These are phyloP conservation scores for Phaeosphaeria sp. DNA, from an alignment of 2,329 filamentous ascomycete genomes.

Conservation along the genomic window DNA sequence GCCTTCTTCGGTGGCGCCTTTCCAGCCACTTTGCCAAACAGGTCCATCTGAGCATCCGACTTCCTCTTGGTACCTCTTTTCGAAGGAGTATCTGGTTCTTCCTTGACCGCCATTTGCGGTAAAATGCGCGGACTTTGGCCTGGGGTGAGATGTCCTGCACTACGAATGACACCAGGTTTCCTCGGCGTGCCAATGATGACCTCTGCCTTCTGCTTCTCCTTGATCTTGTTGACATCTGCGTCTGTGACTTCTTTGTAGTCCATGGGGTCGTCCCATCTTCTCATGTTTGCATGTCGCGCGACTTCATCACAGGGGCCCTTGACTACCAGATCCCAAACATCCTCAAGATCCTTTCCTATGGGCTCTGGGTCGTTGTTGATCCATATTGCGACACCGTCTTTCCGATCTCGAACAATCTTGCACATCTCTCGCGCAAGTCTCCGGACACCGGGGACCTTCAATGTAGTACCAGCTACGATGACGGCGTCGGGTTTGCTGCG, in stretches of 20 bases:
- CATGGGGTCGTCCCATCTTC: slow-evolving; percentile 61
- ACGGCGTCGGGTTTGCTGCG: slow-evolving; percentile 87
- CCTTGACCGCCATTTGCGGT: slow-evolving; percentile 28
- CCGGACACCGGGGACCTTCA: slow-evolving; percentile 93
- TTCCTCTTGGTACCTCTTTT: slow-evolving; percentile 44
- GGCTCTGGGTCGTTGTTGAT: slow-evolving; percentile 91
- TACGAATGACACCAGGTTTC: slow-evolving; percentile 34
- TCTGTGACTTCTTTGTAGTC: slow-evolving; percentile 44
- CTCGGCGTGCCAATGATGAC: slow-evolving; percentile 44
- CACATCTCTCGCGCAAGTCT: slow-evolving; percentile 92
- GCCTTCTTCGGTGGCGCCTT: slow-evolving; percentile 31
- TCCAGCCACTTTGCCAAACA: slow-evolving; percentile 28
- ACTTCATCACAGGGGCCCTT: slow-evolving; percentile 88
- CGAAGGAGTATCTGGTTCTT: slow-evolving; percentile 38
- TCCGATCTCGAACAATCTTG: slow-evolving; percentile 79
- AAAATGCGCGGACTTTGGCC: slow-evolving; percentile 43
- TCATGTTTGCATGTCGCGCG: slow-evolving; percentile 71
- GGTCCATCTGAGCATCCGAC: slow-evolving; percentile 27
- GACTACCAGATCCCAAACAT: slow-evolving; percentile 92
- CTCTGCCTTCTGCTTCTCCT: slow-evolving; percentile 38
- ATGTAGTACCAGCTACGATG: slow-evolving; percentile 91
- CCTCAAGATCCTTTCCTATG: slow-evolving; percentile 81
- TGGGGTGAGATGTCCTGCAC: slow-evolving; percentile 44
- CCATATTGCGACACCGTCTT: slow-evolving; percentile 89
- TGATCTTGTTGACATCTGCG: slow-evolving; percentile 39